Conservation (phyloP, 148 eudicot genomes). For the Chenopodium suecicum region DNA sequence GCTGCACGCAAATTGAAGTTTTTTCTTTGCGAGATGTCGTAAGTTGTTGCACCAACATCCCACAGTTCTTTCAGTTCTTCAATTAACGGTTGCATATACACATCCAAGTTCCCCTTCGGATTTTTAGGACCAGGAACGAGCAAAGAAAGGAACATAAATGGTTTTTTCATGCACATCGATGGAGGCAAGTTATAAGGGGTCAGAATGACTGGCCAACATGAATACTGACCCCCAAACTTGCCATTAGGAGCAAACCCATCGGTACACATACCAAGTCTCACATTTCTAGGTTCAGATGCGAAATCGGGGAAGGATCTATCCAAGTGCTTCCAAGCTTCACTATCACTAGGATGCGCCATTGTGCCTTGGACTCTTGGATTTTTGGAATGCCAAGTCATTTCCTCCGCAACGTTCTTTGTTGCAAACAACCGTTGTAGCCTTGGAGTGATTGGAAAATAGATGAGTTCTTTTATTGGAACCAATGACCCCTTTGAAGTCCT, state of each 20-base stretch:
- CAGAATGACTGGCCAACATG: too few relatives aligned
- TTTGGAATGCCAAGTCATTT: not conserved
- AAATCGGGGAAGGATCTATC: not conserved
- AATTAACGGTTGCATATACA: too few relatives aligned
- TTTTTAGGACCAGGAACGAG: too few relatives aligned
- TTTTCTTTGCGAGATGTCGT: too few relatives aligned
- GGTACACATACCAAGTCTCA: not conserved
- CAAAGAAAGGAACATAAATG: too few relatives aligned
- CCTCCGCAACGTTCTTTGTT: not conserved
- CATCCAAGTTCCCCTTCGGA: too few relatives aligned
- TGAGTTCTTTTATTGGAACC: not conserved
- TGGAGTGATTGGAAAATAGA: not conserved
- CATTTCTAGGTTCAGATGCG: not conserved
- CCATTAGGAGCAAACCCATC: not conserved
- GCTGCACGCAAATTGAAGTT: too few relatives aligned
- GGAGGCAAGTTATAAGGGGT: too few relatives aligned
- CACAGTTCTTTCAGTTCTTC: too few relatives aligned
- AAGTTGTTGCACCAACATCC: too few relatives aligned
- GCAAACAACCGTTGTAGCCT: not conserved
- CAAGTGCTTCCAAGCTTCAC: constrained; percentile 2
- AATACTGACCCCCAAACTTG: not conserved
- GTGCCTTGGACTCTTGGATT: not conserved
- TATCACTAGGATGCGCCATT: not conserved
- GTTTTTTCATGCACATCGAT: too few relatives aligned
- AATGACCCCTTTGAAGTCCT: not conserved